These are phyloP conservation scores for Talaromyces adpressus DNA, from an alignment of 495 filamentous ascomycete genomes.

Conservation along the genomic window DNA sequence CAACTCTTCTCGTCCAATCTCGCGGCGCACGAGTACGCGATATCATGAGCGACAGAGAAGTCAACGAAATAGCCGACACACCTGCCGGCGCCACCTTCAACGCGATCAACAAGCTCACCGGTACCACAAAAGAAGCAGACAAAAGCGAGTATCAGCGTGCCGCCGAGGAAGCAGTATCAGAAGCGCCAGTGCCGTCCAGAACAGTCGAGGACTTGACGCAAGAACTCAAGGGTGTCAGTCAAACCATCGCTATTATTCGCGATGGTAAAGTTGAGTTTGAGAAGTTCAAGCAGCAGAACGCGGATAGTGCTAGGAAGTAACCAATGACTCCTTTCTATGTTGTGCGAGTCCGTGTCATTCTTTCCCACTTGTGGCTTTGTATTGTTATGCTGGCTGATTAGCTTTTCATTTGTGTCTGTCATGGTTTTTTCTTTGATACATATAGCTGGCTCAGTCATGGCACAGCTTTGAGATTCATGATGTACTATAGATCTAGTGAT, in stretches of 20 bases:
- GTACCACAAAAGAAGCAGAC: background rate
- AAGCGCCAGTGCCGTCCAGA: conserved; percentile 22
- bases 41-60: conserved; percentile 62
- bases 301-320: background rate
- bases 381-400: background rate
- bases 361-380: background rate
- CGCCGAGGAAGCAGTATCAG: conserved; percentile 15
- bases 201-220: conserved; percentile 26
- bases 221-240: conserved; percentile 29
- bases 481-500: background rate
- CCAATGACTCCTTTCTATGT: background rate
- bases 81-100: conserved; percentile 49
- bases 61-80: conserved; percentile 78
- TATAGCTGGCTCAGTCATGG: background rate
- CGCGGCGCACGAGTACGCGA: conserved; percentile 70
- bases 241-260: conserved; percentile 51
- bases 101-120: conserved; percentile 35
- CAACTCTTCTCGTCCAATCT: conserved; percentile 77
- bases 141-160: conserved; percentile 15
- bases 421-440: too few species aligned
- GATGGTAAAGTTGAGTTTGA: conserved; percentile 67
- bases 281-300: conserved; percentile 23
- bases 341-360: background rate
- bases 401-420: background rate
- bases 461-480: background rate